A percentile compares a stretch with the other conserved stretches of the same genome.
phyloP scores from a whole-genome alignment of 2,329 filamentous ascomycete genomes.

The Fusarium foetens region DNA sequence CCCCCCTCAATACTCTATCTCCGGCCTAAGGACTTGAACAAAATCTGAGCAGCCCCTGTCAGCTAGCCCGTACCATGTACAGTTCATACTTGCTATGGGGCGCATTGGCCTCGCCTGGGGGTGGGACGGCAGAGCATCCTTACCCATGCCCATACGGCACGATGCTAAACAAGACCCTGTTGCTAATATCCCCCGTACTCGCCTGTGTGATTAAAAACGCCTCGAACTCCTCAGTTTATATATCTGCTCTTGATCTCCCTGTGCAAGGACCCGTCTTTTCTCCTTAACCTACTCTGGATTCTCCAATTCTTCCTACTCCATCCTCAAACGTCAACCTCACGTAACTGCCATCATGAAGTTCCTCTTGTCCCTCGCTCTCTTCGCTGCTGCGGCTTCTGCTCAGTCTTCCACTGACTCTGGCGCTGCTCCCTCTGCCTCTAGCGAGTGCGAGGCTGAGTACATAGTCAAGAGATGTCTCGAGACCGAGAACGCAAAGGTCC shows the following conservation, averaged over 20 bases:
- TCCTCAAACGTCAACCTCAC: slow-evolving; percentile 1
- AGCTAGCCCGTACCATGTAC: slow-evolving; percentile 1
- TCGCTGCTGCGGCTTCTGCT: slow-evolving; percentile 51
- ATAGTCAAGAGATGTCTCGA: slow-evolving; percentile 59
- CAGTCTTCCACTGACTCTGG: slow-evolving; percentile 43
- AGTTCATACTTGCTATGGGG: slow-evolving; percentile 11
- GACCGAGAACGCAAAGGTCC: slow-evolving; percentile 53
- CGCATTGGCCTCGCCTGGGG: slow-evolving; percentile 4
- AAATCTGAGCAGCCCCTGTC: neutral
- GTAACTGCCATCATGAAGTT: slow-evolving; percentile 57
- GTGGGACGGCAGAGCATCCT: slow-evolving; percentile 32
- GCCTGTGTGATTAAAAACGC: slow-evolving; percentile 32
- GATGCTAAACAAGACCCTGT: slow-evolving; percentile 31
- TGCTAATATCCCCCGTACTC: slow-evolving; percentile 37
- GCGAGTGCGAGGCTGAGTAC: slow-evolving; percentile 57
- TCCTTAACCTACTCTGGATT: neutral
- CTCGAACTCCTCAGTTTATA: slow-evolving; percentile 5
- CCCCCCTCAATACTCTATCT: neutral
- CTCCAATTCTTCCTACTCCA: neutral
- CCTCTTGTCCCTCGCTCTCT: slow-evolving; percentile 53
- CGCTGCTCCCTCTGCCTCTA: slow-evolving; percentile 45
- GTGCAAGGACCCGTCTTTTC: neutral
- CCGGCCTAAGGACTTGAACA: neutral
- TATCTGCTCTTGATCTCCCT: slow-evolving; percentile 14
- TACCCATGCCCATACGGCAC: slow-evolving; percentile 6